These are phyloP conservation scores for Rhododendron mucronatum DNA, from an alignment of 148 eudicot genomes.

Conservation along the genomic window DNA sequence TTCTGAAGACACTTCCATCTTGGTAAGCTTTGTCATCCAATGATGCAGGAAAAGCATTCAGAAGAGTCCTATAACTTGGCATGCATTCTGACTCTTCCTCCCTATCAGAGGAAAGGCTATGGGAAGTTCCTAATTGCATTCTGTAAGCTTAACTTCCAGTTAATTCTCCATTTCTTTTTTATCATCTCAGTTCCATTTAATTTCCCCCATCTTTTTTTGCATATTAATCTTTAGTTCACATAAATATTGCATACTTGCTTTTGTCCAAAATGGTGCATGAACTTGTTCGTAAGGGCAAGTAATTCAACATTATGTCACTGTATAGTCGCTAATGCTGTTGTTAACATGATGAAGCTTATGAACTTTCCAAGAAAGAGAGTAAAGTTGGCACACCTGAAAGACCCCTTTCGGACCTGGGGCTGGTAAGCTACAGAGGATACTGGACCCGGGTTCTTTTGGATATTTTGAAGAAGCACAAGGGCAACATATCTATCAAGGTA, in stretches of 20 bases:
- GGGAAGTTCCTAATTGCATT: constrained; percentile 95
- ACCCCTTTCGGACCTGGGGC: constrained; percentile 94
- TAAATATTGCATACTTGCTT: not conserved
- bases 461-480: constrained; percentile 93
- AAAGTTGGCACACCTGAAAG: constrained; percentile 99
- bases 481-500: constrained; percentile 97
- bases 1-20: not conserved
- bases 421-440: constrained; percentile 90
- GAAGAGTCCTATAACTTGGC: constrained; percentile 95
- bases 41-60: constrained; percentile 88
- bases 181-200: constrained; percentile 4
- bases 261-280: not conserved
- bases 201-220: not conserved
- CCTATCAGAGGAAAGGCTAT: constrained; percentile 97
- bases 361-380: constrained; percentile 94
- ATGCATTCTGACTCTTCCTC: constrained; percentile 95
- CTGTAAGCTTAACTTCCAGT: constrained; percentile 45
- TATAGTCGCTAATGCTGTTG: not conserved
- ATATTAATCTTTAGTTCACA: not conserved
- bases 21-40: constrained; percentile 2
- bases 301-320: not conserved
- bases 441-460: constrained; percentile 96
- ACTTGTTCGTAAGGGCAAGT: not conserved
- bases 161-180: not conserved
- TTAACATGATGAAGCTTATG: constrained; percentile 61